These are phyloP conservation scores for Noccaea caerulescens DNA, from an alignment of 345 rosid genomes.

Conservation along the genomic window DNA sequence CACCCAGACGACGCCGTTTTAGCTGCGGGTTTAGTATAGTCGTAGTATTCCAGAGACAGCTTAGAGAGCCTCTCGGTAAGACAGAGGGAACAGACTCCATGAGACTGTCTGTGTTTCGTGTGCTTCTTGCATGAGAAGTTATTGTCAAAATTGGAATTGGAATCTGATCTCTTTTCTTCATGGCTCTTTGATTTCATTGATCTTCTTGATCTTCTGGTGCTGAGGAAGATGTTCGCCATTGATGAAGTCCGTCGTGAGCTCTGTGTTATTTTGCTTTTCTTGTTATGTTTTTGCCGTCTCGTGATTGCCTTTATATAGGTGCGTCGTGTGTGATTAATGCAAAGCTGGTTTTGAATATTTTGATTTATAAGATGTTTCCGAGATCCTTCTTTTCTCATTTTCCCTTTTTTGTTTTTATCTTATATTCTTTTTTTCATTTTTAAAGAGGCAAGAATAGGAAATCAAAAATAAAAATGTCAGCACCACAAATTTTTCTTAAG, in stretches of 20 bases:
- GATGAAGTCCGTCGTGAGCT: constrained; percentile 32
- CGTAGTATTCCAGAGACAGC: constrained; percentile 35
- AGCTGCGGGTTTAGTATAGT: constrained; percentile 28
- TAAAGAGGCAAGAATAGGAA: background rate
- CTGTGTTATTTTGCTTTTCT: background rate
- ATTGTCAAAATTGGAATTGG: constrained; percentile 31
- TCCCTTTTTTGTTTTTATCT: background rate
- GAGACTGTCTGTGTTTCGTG: constrained; percentile 43
- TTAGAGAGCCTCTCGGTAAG: constrained; percentile 39
- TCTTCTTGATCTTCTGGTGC: constrained; percentile 25
- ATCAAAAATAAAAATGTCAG: background rate
- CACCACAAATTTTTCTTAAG: too few species aligned
- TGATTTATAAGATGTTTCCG: constrained; percentile 37
- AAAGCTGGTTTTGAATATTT: constrained; percentile 27
- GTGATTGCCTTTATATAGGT: constrained; percentile 43
- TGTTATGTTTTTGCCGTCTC: background rate
- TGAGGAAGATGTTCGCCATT: constrained; percentile 43
- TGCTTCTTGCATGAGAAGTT: constrained; percentile 48
- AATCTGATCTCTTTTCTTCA: constrained; percentile 33
- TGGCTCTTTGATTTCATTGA: constrained; percentile 25
- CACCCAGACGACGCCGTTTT: constrained; percentile 24
- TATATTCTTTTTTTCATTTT: background rate
- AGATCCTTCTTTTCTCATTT: constrained; percentile 22
- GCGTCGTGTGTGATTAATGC: constrained; percentile 26
- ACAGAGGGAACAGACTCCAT: constrained; percentile 46